Evolutionary conservation across 2,329 filamentous ascomycete species (phyloP).

Genomic region (Cadophora luteo-olivacea): DNA sequence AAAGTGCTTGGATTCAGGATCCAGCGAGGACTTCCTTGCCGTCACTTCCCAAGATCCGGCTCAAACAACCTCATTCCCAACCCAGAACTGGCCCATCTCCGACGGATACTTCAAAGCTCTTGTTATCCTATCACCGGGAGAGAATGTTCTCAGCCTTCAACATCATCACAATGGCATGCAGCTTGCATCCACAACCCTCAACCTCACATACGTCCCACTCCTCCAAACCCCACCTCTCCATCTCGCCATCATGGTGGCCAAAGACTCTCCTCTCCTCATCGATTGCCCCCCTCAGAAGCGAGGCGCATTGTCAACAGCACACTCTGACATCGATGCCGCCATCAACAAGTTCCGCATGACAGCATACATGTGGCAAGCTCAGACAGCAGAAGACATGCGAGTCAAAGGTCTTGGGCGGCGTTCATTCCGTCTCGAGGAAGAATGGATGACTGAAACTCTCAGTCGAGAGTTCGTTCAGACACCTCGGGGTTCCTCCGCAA

Average conservation of each 20-base stretch:
- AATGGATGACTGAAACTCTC: constrained; percentile 72
- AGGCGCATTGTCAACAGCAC: constrained; percentile 57
- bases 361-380: constrained; percentile 79
- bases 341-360: constrained; percentile 75
- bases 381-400: constrained; percentile 78
- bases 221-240: constrained; percentile 68
- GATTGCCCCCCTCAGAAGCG: constrained; percentile 69
- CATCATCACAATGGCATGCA: constrained; percentile 65
- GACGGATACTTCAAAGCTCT: constrained; percentile 73
- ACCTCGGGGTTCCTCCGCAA: neutral
- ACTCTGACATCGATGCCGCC: constrained; percentile 63
- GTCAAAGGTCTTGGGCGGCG: constrained; percentile 71
- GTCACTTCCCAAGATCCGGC: constrained; percentile 35
- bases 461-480: constrained; percentile 47
- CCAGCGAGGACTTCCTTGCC: constrained; percentile 37
- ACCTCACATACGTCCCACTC: constrained; percentile 59
- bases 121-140: constrained; percentile 68
- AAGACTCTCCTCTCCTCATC: constrained; percentile 71
- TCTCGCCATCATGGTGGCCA: constrained; percentile 72
- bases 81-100: constrained; percentile 69
- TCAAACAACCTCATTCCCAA: constrained; percentile 55
- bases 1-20: constrained; percentile 30
- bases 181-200: constrained; percentile 50
- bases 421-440: constrained; percentile 76
- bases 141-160: constrained; percentile 68